A percentile compares a stretch with the other conserved stretches of the same genome.
These are phyloP conservation scores for Pythium brachiatum DNA, from an alignment of 352 stramenopile species.

Conservation along the genomic window DNA sequence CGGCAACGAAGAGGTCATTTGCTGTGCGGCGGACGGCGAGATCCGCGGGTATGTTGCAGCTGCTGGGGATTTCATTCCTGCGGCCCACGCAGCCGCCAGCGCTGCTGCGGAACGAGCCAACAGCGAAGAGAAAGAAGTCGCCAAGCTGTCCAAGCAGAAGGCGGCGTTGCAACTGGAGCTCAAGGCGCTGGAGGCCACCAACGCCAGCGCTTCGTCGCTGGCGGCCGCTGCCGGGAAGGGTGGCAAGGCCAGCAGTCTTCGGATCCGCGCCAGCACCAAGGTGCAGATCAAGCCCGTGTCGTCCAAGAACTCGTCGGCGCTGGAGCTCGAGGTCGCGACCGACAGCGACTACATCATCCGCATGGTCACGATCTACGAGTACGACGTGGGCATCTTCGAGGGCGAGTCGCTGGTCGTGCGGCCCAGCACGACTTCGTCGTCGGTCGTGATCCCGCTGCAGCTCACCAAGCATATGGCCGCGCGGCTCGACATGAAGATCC, in stretches of 20 bases:
- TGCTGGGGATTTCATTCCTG: slow-evolving; percentile 35
- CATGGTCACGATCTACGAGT: slow-evolving; percentile 85
- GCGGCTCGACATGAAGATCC: slow-evolving; percentile 65
- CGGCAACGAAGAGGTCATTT: slow-evolving; percentile 88
- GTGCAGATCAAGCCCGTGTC: slow-evolving; percentile 56
- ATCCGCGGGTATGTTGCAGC: slow-evolving; percentile 66
- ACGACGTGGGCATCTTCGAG: slow-evolving; percentile 86
- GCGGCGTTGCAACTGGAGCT: slow-evolving; percentile 72
- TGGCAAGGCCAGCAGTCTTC: slow-evolving; percentile 34
- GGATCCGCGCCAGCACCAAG: slow-evolving; percentile 54
- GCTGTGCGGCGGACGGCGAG: slow-evolving; percentile 76
- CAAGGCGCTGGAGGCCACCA: slow-evolving; percentile 62
- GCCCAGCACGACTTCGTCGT: slow-evolving; percentile 40
- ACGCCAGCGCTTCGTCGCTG: slow-evolving; percentile 18
- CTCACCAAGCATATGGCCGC: slow-evolving; percentile 67
- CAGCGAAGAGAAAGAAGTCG: slow-evolving; percentile 72
- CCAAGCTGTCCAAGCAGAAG: slow-evolving; percentile 82
- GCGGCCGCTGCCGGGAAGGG: slow-evolving; percentile 28
- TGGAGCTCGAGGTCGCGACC: slow-evolving; percentile 83
- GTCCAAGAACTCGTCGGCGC: slow-evolving; percentile 46
- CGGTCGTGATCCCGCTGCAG: slow-evolving; percentile 51
- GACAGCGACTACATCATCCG: slow-evolving; percentile 87
- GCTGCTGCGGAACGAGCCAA: slow-evolving; percentile 40
- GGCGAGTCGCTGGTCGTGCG: slow-evolving; percentile 75
- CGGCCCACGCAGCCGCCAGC: slow-evolving; percentile 16